Evolutionary conservation across 352 stramenopile species (phyloP), one percentile per base, ranked within the genome.

Genomic region (Phytophthora constricta): DNA sequence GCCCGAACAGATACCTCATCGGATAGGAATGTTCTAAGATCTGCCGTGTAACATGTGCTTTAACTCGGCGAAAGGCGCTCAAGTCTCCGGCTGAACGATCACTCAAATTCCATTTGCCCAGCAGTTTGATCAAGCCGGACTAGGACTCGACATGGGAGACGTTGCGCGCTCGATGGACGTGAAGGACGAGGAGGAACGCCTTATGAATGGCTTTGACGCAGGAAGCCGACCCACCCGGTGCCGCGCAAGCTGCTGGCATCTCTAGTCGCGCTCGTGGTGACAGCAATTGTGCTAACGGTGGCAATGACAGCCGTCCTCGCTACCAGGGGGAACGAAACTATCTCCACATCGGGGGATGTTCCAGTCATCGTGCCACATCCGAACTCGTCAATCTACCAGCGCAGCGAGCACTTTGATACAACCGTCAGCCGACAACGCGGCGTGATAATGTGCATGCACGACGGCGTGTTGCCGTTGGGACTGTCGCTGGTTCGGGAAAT

Each of bases 401-500:
- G 71, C 27, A 70, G 71, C 26, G 34, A 14, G 26, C 14, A 20
- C 1, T 82, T 78, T 23, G 68, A 82, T 28, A 16, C 50, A 20
- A 50, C 55, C 13, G 69, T 79, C 0, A 33, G 42, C 3, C 60
- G 70, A 3, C 58, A 74, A 11, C 71, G 64, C 34, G 76, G 68
- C 2, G 64, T 87, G 16, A 55, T 82, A 23, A 60, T 77, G n/a
- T n/a, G n/a, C n/a, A n/a, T n/a, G n/a, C n/a, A n/a, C n/a, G n/a
- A n/a, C n/a, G n/a, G n/a, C n/a, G 59, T 73, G 17, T 43, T 78
- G 0, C 49, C 72, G 20, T 60, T 82, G 59, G 74, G 74, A 1
- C 26, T 74, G 26, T 82, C 74, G 17, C 65, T 82, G 19, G 67
- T 82, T 17, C 66, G 64, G 4, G 72, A 84, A 39, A 69, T 84